Base-by-base conservation (phyloP, 2,329 filamentous ascomycete species). In the Xylaria hypoxylon region DNA sequence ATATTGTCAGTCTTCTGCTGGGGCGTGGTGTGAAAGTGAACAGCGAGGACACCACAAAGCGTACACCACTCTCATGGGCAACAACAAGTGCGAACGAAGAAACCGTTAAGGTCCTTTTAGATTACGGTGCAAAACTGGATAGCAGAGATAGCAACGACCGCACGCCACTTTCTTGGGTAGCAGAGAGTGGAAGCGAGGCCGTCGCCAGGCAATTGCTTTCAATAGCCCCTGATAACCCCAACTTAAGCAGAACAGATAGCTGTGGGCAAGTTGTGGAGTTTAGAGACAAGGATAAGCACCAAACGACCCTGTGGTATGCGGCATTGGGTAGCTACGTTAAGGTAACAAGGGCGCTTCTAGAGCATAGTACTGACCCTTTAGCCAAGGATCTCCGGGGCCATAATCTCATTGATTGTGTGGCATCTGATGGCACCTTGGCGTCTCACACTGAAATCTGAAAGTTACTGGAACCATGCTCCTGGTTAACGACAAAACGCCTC, bases 231-330 rank as follows among this genome's bases (percentile, higher is more conserved):
- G 17, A 52, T 13, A 17, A 35, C 7, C 15, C 8, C 13, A 2
- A 15, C 10, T 5, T 11, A 38, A 5, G 10, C 5, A 15, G 10
- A 2, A 15, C 5, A 15, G 13, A 15, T 13, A 1, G 3, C 2
- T 2, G 2, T 38, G 2, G 24, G 10, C 26, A 5, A 33, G 17
- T 17, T 19, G n/a, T 52, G 8, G 26, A 52, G 11, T 35, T 2
- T 7, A n/a, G 35, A 15, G 28, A 22, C 3, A 51, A 15, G 6
- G 48, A 35, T n/a, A 33, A 35, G 2, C 1, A 11, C 8, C n/a
- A 17, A 15, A 52, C 48, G n/a, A 28, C 48, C 17, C 48, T 52
- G n/a, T 52, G 48, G 48, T 35, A 52, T 52, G 48, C 48, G 48
- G 26, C 48, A 6, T 28, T 19, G 28, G 28, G 48, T 19, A 28